A percentile compares a stretch with the other conserved stretches of the same genome.
phyloP scores from a whole-genome alignment of 208 protist genomes.

The Trypanosoma mega region DNA sequence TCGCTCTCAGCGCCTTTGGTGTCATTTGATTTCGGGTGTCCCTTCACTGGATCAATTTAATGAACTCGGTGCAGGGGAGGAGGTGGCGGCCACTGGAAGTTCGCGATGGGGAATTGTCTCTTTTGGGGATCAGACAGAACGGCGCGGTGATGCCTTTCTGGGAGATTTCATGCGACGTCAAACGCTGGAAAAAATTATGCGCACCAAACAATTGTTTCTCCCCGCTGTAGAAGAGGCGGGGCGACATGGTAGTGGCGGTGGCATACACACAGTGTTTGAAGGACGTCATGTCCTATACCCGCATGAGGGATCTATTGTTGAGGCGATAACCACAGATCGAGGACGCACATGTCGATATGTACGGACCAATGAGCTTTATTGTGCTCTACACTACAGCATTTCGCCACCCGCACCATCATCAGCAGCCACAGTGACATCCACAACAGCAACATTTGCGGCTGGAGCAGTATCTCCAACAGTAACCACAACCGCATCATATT shows the following conservation, averaged over 20 bases:
- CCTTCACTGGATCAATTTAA: conserved; percentile 39
- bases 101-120: not conserved
- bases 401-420: conserved; percentile 13
- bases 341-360: conserved; percentile 72
- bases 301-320: conserved; percentile 57
- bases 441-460: not conserved
- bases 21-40: conserved; percentile 31
- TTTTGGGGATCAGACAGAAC: not conserved
- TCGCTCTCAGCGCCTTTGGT: conserved; percentile 29
- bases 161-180: conserved; percentile 18
- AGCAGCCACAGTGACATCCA: not conserved
- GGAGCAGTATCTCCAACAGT: not conserved
- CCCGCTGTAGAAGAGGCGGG: not conserved
- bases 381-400: conserved; percentile 60
- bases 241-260: not conserved
- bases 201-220: conserved; percentile 15
- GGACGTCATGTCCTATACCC: conserved; percentile 48
- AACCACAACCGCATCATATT: not conserved
- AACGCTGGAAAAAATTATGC: conserved; percentile 6
- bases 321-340: conserved; percentile 60
- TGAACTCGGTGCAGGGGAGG: conserved; percentile 4
- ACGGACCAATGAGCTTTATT: conserved; percentile 56
- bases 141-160: conserved; percentile 5
- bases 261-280: conserved; percentile 32
- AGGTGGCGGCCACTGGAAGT: not conserved